Evolutionary conservation across 208 protist genomes (phyloP).

Genomic region (Leishmania major): DNA sequence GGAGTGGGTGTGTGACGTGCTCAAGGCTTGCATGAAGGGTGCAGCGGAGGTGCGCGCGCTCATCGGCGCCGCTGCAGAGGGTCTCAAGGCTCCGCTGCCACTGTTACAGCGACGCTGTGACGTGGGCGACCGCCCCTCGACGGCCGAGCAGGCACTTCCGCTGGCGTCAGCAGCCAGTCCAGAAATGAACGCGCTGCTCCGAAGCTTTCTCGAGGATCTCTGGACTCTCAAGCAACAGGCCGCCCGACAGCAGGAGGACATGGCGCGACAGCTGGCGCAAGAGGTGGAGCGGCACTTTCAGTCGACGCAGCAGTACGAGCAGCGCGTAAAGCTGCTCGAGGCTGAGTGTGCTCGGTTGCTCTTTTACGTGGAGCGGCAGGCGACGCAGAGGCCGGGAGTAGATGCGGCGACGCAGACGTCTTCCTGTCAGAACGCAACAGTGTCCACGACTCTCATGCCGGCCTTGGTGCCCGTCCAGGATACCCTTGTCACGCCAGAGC

Average conservation of each 20-base stretch:
- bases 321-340: conserved; percentile 45
- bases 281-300: conserved; percentile 64
- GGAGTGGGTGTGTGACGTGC: conserved; percentile 62
- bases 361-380: conserved; percentile 17
- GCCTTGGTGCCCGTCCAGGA: conserved; percentile 8
- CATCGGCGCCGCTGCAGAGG: conserved; percentile 17
- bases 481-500: conserved; percentile 19
- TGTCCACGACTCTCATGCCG: background rate
- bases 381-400: background rate
- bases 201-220: conserved; percentile 47
- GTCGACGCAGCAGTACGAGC: conserved; percentile 65
- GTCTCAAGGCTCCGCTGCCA: conserved; percentile 12
- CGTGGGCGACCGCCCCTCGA: background rate
- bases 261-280: conserved; percentile 52
- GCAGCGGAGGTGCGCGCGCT: conserved; percentile 32
- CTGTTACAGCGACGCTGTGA: background rate
- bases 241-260: conserved; percentile 40
- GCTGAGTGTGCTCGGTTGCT: conserved; percentile 43
- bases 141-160: background rate
- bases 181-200: conserved; percentile 43
- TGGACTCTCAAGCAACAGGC: conserved; percentile 29
- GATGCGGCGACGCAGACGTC: conserved; percentile 5
- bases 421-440: no score
- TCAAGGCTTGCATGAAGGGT: conserved; percentile 59
- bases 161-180: conserved; percentile 24